Evolutionary conservation across 305 asterid species (phyloP).

Genomic region (Rubia balearica): DNA sequence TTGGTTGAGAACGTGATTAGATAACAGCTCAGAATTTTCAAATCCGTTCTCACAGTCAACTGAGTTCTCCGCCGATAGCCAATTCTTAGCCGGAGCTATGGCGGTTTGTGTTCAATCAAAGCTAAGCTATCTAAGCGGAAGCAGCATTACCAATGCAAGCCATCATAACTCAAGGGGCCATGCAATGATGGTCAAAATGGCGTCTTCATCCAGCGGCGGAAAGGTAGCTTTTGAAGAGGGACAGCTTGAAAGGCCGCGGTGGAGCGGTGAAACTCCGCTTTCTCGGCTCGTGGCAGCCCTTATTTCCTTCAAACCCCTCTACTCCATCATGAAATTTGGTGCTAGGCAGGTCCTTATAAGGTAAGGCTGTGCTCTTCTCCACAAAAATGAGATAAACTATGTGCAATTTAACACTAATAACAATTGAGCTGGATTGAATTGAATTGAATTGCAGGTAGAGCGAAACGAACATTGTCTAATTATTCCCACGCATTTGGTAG

Average conservation of each 20-base stretch:
- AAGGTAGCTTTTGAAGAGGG: conserved; percentile 61
- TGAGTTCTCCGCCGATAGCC: conserved; percentile 5
- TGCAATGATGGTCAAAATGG: conserved; percentile 23
- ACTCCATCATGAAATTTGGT: conserved; percentile 65
- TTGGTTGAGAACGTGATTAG: conserved; percentile 11
- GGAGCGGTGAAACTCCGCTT: conserved; percentile 80
- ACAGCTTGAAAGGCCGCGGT: conserved; percentile 69
- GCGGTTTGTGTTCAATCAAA: conserved; percentile 33
- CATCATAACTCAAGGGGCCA: conserved; percentile 18
- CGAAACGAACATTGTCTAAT: neutral
- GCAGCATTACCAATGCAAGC: conserved; percentile 6
- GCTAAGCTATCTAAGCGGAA: conserved; percentile 28
- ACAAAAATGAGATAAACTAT: neutral
- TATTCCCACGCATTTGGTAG: neutral
- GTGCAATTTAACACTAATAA: neutral
- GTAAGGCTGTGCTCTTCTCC: conserved; percentile 18
- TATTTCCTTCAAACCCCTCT: conserved; percentile 74
- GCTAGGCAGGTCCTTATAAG: conserved; percentile 85
- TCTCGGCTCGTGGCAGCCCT: conserved; percentile 75
- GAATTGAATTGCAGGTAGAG: neutral
- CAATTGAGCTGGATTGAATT: neutral
- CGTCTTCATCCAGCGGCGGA: conserved; percentile 29
- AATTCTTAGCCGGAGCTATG: conserved; percentile 21
- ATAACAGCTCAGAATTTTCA: conserved; percentile 3
- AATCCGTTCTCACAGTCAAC: neutral